A percentile compares a stretch with the other conserved stretches of the same genome.
These are phyloP conservation scores for Xylariaceae sp. DNA, from an alignment of 2,329 filamentous ascomycete species.

Conservation along the genomic window DNA sequence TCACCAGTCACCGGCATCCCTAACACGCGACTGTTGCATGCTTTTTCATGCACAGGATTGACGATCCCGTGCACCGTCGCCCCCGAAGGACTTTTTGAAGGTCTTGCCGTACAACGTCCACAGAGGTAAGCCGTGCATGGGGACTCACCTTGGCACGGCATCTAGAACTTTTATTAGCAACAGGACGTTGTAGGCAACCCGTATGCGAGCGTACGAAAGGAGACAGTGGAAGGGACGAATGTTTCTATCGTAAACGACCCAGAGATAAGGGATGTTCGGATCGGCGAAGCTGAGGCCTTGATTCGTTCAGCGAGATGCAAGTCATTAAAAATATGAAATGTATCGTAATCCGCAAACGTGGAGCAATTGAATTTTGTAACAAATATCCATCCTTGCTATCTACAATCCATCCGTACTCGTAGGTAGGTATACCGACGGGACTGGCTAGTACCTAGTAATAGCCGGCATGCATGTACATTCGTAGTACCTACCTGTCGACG, in stretches of 20 bases:
- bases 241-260: conserved; percentile 1
- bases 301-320: conserved; percentile 23
- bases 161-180: not conserved
- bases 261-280: conserved; percentile 29
- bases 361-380: conserved; percentile 34
- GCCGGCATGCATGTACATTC: not conserved
- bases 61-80: not conserved
- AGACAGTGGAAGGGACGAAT: not conserved
- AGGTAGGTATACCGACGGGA: not conserved
- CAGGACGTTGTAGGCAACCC: not conserved
- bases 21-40: not conserved
- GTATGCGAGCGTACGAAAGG: not conserved
- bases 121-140: not conserved
- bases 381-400: conserved; percentile 24
- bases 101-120: not conserved
- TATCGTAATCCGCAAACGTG: conserved; percentile 7
- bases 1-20: not conserved
- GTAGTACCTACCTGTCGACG: not conserved
- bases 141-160: not conserved
- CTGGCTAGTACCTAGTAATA: not conserved
- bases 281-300: conserved; percentile 16
- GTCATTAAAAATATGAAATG: conserved; percentile 30
- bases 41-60: not conserved
- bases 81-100: not conserved
- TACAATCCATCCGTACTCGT: not conserved